These are phyloP conservation scores for Alternaria alternata DNA, from an alignment of 2,329 filamentous ascomycete species.

Conservation along the genomic window DNA sequence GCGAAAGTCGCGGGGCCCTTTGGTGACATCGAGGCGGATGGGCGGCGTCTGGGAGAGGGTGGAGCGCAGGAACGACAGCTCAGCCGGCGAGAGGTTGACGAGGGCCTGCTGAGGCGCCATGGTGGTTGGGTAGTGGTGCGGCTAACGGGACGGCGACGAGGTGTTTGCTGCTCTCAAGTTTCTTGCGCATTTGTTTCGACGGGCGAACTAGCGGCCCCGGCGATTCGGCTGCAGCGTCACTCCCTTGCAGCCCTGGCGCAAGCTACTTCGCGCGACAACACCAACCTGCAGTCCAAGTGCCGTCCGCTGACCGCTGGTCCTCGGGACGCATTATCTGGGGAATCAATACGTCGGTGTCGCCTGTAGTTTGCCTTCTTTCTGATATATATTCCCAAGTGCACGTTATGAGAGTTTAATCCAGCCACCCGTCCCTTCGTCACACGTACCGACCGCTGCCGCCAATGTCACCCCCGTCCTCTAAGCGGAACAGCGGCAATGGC, in stretches of 20 bases:
- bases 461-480: constrained; percentile 45
- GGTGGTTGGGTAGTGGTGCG: constrained; percentile 15
- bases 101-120: constrained; percentile 57
- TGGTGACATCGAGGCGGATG: constrained; percentile 77
- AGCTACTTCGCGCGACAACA: constrained; percentile 33
- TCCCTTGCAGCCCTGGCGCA: constrained; percentile 23
- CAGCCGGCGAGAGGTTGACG: constrained; percentile 87
- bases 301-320: constrained; percentile 29
- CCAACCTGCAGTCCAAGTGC: constrained; percentile 33
- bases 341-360: not conserved
- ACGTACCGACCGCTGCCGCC: constrained; percentile 26
- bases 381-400: not conserved
- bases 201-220: constrained; percentile 20
- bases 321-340: not conserved
- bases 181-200: constrained; percentile 22
- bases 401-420: constrained; percentile 17
- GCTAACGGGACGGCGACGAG: constrained; percentile 12
- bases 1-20: constrained; percentile 79
- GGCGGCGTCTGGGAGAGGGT: constrained; percentile 83
- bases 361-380: not conserved
- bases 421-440: constrained; percentile 28
- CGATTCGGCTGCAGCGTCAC: constrained; percentile 29
- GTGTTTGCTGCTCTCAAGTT: constrained; percentile 17
- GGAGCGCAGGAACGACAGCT: constrained; percentile 92
- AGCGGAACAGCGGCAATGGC: constrained; percentile 42